Conservation (phyloP, 2,329 filamentous ascomycete species). For the Rutstroemia sp. region DNA sequence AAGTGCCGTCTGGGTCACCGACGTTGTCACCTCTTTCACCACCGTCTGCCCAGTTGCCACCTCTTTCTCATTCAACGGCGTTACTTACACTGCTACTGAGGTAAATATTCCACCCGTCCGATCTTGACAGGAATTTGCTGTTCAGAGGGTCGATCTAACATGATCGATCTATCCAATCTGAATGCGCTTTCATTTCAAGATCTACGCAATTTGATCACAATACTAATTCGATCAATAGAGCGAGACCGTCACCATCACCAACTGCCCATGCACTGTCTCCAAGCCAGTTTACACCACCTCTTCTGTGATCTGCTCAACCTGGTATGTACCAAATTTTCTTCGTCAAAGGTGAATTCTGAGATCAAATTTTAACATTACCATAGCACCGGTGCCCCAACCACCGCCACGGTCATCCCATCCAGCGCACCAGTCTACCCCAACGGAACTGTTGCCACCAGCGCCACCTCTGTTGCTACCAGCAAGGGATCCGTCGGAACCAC, state of each 20-base stretch:
- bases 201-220: background rate
- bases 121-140: background rate
- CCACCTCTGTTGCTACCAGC: slow-evolving; percentile 17
- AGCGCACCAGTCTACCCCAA: slow-evolving; percentile 19
- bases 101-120: slow-evolving; percentile 28
- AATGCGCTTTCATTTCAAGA: background rate
- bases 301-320: slow-evolving; percentile 40
- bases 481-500: slow-evolving; percentile 20
- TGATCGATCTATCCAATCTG: background rate
- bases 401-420: slow-evolving; percentile 22
- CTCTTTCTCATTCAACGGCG: slow-evolving; percentile 36
- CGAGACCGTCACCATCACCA: slow-evolving; percentile 26
- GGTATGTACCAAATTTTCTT: slow-evolving; percentile 32
- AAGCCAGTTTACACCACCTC: slow-evolving; percentile 24
- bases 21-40: slow-evolving; percentile 42
- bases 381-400: slow-evolving; percentile 19
- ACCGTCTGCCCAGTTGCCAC: slow-evolving; percentile 46
- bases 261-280: slow-evolving; percentile 27
- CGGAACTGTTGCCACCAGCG: slow-evolving; percentile 17
- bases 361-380: background rate
- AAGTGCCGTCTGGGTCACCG: slow-evolving; percentile 34
- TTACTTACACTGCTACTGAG: slow-evolving; percentile 43
- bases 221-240: slow-evolving; percentile 11
- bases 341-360: background rate
- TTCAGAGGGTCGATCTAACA: background rate